Base-by-base conservation (phyloP, 352 stramenopile genomes). In the Chrysophaeum taylorii region DNA sequence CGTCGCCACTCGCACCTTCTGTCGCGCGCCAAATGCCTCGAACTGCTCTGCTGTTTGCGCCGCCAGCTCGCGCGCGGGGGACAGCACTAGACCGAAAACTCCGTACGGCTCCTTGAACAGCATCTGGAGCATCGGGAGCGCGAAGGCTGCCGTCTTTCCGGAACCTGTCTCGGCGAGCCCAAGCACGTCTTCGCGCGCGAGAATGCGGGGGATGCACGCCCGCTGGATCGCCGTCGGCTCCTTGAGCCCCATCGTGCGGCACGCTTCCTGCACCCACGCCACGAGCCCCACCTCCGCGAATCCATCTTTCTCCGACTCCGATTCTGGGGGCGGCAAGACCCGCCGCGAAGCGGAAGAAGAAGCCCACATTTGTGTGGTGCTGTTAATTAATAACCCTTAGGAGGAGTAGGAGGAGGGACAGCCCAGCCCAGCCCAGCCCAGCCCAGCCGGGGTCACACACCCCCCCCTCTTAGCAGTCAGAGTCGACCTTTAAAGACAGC, bases 21-120 rank as follows among this genome's bases (percentile, higher is more conserved):
- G 94, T n/a, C 87, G 84, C 0, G 76, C 78, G 5, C 89, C 89
- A 37, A 99, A 87, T 0, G 91, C 93, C 38, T 94, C 84, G 53
- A 99, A 94, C 78, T 98, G 93, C 70, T 98, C 93, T 43, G 90
- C 85, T 73, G 98, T 98, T 82, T 99, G 96, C 75, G 96, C 96
- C 25, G 94, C 94, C 15, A 99, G 82, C 83, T 99, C 96, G 25
- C 96, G 80, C 38, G 94, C 98, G 4, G 95, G 94, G 61, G 92
- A 97, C 36, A 99, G 76, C 53, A 99, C 87, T 23, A 98, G 79
- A 0, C 88, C 93, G 79, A 92, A 98, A 36, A 97, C 92, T 1
- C 93, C 92, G 71, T 95, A 96, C 0, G 87, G 87, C 69, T 98
- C 92, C 57, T 90, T 83, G 63, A 85, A 91, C n/a, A 98, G 82